Evolutionary conservation across 2,329 filamentous ascomycete genomes (phyloP), one percentile per base, ranked within the genome.

Genomic region (Ceratocystis cubensis): DNA sequence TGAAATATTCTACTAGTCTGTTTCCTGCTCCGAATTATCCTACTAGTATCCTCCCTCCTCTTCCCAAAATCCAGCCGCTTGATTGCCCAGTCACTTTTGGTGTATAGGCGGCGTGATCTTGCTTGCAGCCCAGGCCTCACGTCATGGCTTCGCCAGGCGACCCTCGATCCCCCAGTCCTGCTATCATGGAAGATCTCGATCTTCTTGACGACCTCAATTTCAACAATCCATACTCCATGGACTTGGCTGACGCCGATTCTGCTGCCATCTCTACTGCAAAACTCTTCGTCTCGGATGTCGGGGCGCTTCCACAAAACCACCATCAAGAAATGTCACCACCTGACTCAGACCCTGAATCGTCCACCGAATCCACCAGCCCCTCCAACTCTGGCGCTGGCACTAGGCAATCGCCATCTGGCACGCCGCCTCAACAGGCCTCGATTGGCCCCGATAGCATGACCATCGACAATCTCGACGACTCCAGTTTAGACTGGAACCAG

Each of bases 291-390:
- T 65, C 66, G n/a, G 59, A 65, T 61, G 44, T 68, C 41, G 44
- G 64, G 8, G 30, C 63, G 22, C 59, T 68, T 22, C 59, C 66
- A 6, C 63, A 65, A 41, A 64, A 65, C 37, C 61, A 63, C 44
- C 66, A 59, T 37, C 63, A 65, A 61, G 66, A 64, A 22, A 68
- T 68, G 59, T 68, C 66, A 64, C 66, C 66, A 22, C 64, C 61
- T 33, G 66, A 68, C 50, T 68, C 66, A 50, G 66, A 68, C 33
- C 66, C 66, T 13, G 66, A 68, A 64, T 68, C 66, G 30, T 68
- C 63, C 37, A 61, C 63, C 41, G 66, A 64, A 45, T 68, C 66
- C 3, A 64, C 66, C 10, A 68, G 66, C 50, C 66, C 66, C 20
- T 64, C 66, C 7, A 68, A 68, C 53, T 68, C 66, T 13, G 66